A percentile compares a stretch with the other conserved stretches of the same genome.
These are phyloP conservation scores for Raphanus raphanistrum DNA, from an alignment of 345 rosid genomes.

Conservation along the genomic window DNA sequence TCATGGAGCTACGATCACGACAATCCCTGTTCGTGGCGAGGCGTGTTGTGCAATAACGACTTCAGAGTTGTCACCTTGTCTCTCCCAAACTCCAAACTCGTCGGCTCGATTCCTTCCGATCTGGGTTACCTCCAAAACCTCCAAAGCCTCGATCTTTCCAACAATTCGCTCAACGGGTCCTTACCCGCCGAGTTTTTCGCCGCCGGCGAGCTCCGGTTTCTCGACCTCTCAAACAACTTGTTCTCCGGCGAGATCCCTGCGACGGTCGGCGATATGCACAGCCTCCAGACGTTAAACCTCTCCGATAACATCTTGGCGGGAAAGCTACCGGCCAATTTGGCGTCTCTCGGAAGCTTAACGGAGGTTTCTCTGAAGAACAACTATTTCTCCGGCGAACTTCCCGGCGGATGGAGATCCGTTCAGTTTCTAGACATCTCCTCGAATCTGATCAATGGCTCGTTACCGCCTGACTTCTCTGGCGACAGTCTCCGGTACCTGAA, in stretches of 20 bases:
- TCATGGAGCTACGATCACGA: conserved; percentile 61
- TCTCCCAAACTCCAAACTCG: conserved; percentile 65
- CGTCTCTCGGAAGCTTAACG: conserved; percentile 50
- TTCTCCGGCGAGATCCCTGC: conserved; percentile 68
- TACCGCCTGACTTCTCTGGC: conserved; percentile 73
- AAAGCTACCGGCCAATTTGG: conserved; percentile 33
- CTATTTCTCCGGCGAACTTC: conserved; percentile 56
- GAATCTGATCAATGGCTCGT: conserved; percentile 68
- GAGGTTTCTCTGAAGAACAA: conserved; percentile 64
- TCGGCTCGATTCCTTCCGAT: conserved; percentile 74
- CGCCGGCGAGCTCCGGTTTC: conserved; percentile 53
- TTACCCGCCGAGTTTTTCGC: conserved; percentile 60
- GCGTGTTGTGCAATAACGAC: conserved; percentile 56
- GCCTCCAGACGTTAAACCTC: conserved; percentile 34
- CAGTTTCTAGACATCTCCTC: conserved; percentile 73
- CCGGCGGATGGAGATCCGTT: conserved; percentile 52
- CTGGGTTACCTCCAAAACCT: conserved; percentile 62
- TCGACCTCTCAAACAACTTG: conserved; percentile 77
- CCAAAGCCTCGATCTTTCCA: conserved; percentile 66
- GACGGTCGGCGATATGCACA: conserved; percentile 26
- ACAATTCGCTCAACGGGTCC: conserved; percentile 82
- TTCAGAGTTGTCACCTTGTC: conserved; percentile 59
- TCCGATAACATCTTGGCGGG: conserved; percentile 36
- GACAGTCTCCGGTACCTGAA: conserved; percentile 54
- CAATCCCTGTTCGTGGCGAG: conserved; percentile 85